Evolutionary conservation across 2,329 filamentous ascomycete genomes (phyloP).

Genomic region (Xylariales sp.): DNA sequence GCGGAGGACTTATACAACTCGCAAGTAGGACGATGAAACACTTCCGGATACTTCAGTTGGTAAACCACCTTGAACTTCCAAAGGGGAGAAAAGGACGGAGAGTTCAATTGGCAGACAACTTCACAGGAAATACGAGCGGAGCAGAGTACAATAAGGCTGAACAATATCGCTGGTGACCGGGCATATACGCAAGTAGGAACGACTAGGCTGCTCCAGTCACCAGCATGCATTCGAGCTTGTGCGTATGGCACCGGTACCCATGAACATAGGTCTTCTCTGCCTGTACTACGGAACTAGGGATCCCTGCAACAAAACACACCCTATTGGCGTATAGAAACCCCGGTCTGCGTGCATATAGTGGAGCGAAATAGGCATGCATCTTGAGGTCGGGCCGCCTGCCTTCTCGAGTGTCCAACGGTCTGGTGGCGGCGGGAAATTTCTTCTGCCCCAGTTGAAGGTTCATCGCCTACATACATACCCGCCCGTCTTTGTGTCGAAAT

Average conservation of each 20-base stretch:
- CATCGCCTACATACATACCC: no score
- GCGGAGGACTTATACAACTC: conserved; percentile 1
- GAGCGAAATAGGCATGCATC: conserved; percentile 12
- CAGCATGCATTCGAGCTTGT: no score
- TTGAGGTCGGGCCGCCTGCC: conserved; percentile 10
- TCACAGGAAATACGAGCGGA: conserved; percentile 12
- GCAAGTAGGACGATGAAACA: no score
- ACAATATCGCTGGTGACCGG: background rate
- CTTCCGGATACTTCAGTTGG: no score
- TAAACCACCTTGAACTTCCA: conserved; percentile 10
- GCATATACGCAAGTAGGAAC: background rate
- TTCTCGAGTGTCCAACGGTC: conserved; percentile 7
- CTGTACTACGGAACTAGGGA: conserved; percentile 15
- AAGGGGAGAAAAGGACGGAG: conserved; percentile 8
- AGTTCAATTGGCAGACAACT: conserved; percentile 6
- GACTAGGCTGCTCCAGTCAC: no score
- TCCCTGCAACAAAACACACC: conserved; percentile 17
- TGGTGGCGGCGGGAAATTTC: no score
- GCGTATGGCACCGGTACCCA: conserved; percentile 15
- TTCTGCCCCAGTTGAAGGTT: no score
- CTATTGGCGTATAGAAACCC: conserved; percentile 14
- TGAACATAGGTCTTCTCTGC: no score
- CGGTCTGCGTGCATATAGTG: conserved; percentile 12
- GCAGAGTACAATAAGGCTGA: conserved; percentile 17
- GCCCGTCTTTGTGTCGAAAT: no score